A percentile compares a stretch with the other conserved stretches of the same genome.
Evolutionary conservation across 768 basidiomycete genomes (phyloP).

Genomic region (Podaxis rugospora): DNA sequence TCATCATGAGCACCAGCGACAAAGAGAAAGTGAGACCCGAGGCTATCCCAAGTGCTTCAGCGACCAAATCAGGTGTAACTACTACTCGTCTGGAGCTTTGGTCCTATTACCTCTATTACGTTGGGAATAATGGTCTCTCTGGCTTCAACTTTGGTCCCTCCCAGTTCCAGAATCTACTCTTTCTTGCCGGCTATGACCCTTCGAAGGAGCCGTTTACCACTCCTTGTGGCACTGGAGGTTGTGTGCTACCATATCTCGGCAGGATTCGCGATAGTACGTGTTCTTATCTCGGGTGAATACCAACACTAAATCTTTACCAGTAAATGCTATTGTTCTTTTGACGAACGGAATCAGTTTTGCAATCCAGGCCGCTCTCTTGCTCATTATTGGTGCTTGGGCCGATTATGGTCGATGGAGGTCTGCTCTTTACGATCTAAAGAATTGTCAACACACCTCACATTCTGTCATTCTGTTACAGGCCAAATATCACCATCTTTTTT

Average conservation of each 20-base stretch:
- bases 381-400: slow-evolving; percentile 73
- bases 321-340: slow-evolving; percentile 73
- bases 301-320: slow-evolving; percentile 25
- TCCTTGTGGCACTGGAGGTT: slow-evolving; percentile 48
- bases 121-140: slow-evolving; percentile 65
- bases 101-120: slow-evolving; percentile 58
- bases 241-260: slow-evolving; percentile 66
- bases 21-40: not conserved
- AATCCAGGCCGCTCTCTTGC: slow-evolving; percentile 62
- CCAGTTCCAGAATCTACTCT: slow-evolving; percentile 72
- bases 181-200: slow-evolving; percentile 70
- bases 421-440: not conserved
- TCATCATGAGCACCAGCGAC: not conserved
- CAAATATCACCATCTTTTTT: slow-evolving; percentile 75
- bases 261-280: slow-evolving; percentile 53
- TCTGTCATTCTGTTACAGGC: slow-evolving; percentile 32
- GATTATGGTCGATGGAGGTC: slow-evolving; percentile 82
- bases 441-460: not conserved
- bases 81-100: slow-evolving; percentile 51
- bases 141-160: slow-evolving; percentile 73
- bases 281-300: not conserved
- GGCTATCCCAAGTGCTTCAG: not conserved
- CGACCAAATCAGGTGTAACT: slow-evolving; percentile 7
- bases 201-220: slow-evolving; percentile 47
- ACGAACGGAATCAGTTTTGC: slow-evolving; percentile 81